These are phyloP conservation scores for Talaromyces stipitatus DNA, from an alignment of 495 filamentous ascomycete genomes.

Conservation along the genomic window DNA sequence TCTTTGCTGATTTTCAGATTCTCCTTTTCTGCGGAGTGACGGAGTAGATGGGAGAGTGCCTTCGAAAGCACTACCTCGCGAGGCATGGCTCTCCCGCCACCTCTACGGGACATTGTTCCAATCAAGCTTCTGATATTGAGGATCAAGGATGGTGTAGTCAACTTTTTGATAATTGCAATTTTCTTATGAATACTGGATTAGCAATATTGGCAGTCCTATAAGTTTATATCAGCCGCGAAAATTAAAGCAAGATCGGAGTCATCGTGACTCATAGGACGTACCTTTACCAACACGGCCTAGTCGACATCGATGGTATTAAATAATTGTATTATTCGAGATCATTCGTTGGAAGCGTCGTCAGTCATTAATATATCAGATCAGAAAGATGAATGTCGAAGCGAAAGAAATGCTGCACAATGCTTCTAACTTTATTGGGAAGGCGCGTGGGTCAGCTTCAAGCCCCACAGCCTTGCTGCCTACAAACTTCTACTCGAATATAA, in stretches of 20 bases:
- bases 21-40: slow-evolving; percentile 76
- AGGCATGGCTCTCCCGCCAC: not conserved
- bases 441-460: too few species aligned
- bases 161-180: too few species aligned
- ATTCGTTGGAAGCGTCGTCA: too few species aligned
- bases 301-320: not conserved
- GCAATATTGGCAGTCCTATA: not conserved
- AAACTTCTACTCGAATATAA: too few species aligned
- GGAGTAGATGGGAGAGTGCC: slow-evolving; percentile 67
- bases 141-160: not conserved
- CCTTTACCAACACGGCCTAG: not conserved
- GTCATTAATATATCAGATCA: too few species aligned
- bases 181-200: not conserved
- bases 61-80: slow-evolving; percentile 68
- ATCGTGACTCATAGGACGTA: not conserved
- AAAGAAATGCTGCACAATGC: too few species aligned
- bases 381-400: too few species aligned
- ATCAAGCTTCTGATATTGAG: not conserved
- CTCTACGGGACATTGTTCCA: slow-evolving; percentile 5
- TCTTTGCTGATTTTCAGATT: slow-evolving; percentile 66
- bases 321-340: too few species aligned
- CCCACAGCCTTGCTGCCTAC: too few species aligned
- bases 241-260: not conserved
- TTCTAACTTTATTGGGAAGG: too few species aligned
- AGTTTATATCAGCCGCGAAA: not conserved